phyloP scores from a whole-genome alignment of 805 yeast genomes.

The Debaryomyces prosopidis region DNA sequence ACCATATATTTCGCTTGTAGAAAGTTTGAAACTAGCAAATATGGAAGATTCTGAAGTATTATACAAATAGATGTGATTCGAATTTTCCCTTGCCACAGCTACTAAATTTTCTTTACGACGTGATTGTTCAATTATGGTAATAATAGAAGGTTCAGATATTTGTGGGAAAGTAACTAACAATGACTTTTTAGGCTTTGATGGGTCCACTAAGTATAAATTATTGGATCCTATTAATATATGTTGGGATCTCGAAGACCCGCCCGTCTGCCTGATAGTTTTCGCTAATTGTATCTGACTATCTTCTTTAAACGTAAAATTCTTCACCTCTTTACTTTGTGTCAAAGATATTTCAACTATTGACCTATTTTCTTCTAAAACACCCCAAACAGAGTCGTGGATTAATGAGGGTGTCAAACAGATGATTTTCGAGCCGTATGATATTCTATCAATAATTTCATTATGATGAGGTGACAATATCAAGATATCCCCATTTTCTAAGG shows the following conservation, averaged over 20 bases:
- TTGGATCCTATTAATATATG: constrained; percentile 24
- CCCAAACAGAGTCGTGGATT: constrained; percentile 22
- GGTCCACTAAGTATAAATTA: constrained; percentile 29
- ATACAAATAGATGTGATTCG: constrained; percentile 32
- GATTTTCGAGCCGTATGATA: constrained; percentile 26
- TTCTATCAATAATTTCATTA: constrained; percentile 37
- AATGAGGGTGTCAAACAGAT: constrained; percentile 15
- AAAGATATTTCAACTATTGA: constrained; percentile 21
- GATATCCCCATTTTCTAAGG: constrained; percentile 37
- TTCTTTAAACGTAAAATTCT: constrained; percentile 17
- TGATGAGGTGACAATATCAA: constrained; percentile 45
- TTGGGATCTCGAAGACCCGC: constrained; percentile 11
- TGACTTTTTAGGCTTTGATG: constrained; percentile 18
- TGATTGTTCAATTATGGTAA: constrained; percentile 35
- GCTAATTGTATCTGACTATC: constrained; percentile 22
- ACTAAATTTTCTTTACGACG: constrained; percentile 28
- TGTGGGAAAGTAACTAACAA: constrained; percentile 31
- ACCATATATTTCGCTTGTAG: constrained; percentile 24
- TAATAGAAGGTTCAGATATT: constrained; percentile 30
- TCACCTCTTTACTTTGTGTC: constrained; percentile 25
- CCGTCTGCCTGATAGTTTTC: constrained; percentile 14
- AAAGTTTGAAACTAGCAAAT: constrained; percentile 32
- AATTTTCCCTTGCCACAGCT: constrained; percentile 31
- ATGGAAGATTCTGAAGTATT: constrained; percentile 25
- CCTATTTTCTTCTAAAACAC: constrained; percentile 12